Evolutionary conservation across 148 eudicot genomes (phyloP).

Genomic region (Pharnaceum exiguum): DNA sequence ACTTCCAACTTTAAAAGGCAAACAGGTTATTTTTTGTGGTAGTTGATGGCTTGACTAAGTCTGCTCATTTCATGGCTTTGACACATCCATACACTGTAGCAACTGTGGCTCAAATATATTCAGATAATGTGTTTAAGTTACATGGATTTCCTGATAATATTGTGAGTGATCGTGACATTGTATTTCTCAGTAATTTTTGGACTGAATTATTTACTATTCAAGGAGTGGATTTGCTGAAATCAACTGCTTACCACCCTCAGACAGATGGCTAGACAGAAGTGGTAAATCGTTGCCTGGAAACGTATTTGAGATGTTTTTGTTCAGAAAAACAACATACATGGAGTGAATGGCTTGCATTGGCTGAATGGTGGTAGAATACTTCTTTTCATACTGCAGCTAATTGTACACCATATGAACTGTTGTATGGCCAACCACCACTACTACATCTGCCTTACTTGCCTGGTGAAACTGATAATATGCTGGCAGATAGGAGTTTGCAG

Average conservation of each 20-base stretch:
- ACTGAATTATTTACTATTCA: background rate
- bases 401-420: background rate
- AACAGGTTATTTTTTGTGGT: background rate
- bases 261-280: constrained; percentile 22
- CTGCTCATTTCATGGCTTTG: constrained; percentile 8
- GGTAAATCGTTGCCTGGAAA: constrained; percentile 15
- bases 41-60: constrained; percentile 17
- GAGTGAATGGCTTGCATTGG: constrained; percentile 9
- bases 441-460: background rate
- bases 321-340: background rate
- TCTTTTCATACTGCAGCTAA: background rate
- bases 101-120: background rate
- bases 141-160: constrained; percentile 17
- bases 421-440: background rate
- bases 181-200: constrained; percentile 13
- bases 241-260: constrained; percentile 16
- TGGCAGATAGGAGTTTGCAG: background rate
- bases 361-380: constrained; percentile 29
- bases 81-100: constrained; percentile 5
- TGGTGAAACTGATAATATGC: background rate
- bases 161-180: constrained; percentile 11
- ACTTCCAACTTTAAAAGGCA: background rate
- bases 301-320: constrained; percentile 11
- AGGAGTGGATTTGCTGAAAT: background rate
- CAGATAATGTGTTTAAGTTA: constrained; percentile 6